Percentiles rank a stretch among this genome's conserved stretches.
These are phyloP conservation scores for Parmelia sp. DNA, from an alignment of 495 filamentous ascomycete genomes.

Conservation along the genomic window DNA sequence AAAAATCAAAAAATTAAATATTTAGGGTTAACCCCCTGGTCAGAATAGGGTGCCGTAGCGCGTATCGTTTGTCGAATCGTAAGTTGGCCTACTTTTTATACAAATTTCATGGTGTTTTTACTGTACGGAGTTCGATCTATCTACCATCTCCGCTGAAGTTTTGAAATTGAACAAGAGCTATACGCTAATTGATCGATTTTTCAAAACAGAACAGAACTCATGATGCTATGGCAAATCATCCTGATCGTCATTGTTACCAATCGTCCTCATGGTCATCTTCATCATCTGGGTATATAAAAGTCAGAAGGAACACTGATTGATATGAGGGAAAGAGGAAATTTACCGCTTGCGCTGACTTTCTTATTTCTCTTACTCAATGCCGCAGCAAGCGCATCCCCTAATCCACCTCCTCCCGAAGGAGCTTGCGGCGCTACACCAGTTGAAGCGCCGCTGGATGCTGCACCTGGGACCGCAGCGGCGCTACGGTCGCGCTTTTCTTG, in stretches of 20 bases:
- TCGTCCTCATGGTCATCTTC: slow-evolving; percentile 76
- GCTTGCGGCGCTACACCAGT: slow-evolving; percentile 46
- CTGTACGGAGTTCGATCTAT: not conserved
- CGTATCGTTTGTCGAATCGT: too few species aligned
- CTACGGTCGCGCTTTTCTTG: slow-evolving; percentile 75
- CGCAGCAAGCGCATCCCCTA: slow-evolving; percentile 76
- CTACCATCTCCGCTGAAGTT: not conserved
- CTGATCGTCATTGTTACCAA: slow-evolving; percentile 38
- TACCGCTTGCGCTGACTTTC: slow-evolving; percentile 87
- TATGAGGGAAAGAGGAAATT: slow-evolving; percentile 35
- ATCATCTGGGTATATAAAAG: slow-evolving; percentile 52
- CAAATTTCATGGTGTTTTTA: not conserved
- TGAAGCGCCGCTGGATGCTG: slow-evolving; percentile 47
- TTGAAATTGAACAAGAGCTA: not conserved
- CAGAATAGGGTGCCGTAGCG: too few species aligned
- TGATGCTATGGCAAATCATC: slow-evolving; percentile 19
- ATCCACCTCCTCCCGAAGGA: slow-evolving; percentile 49
- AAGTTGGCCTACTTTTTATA: too few species aligned
- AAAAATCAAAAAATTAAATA: too few species aligned
- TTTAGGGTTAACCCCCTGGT: too few species aligned
- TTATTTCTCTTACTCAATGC: slow-evolving; percentile 74
- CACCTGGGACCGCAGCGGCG: slow-evolving; percentile 59
- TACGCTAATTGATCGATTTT: not conserved
- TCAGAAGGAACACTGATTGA: slow-evolving; percentile 22
- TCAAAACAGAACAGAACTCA: not conserved